Evolutionary conservation across 2,329 filamentous ascomycete genomes (phyloP).

Genomic region (Pezicula carpinea): DNA sequence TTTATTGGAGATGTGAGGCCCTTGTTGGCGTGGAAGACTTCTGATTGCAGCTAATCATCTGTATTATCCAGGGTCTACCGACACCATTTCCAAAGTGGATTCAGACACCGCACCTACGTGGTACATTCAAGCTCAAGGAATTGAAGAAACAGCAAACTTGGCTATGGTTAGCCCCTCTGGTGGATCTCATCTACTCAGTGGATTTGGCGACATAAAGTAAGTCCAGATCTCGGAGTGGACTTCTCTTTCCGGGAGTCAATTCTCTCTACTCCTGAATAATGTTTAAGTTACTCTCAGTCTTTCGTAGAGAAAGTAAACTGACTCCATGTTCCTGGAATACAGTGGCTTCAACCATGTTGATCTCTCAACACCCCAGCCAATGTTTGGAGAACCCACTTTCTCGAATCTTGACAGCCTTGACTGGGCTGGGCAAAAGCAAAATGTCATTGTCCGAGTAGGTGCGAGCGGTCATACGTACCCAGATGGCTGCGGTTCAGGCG

Average conservation of each 20-base stretch:
- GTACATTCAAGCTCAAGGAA: constrained; percentile 13
- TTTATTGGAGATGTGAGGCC: no score
- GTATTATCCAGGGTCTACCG: constrained; percentile 30
- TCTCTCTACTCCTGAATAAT: no score
- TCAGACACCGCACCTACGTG: constrained; percentile 7
- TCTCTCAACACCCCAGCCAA: constrained; percentile 5
- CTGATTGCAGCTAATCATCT: no score
- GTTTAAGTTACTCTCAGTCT: no score
- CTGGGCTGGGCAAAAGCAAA: constrained; percentile 10
- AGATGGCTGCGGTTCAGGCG: constrained; percentile 7
- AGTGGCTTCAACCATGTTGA: constrained; percentile 3
- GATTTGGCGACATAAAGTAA: constrained; percentile 12
- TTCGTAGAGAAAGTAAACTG: no score
- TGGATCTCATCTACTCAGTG: constrained; percentile 11
- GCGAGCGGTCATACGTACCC: constrained; percentile 6
- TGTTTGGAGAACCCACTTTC: constrained; percentile 9
- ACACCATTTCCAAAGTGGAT: constrained; percentile 6
- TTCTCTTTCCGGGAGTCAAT: no score
- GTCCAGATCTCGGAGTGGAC: no score
- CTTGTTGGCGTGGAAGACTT: no score
- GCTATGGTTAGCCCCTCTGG: constrained; percentile 9
- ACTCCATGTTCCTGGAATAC: no score
- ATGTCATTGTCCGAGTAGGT: constrained; percentile 9
- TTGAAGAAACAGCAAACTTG: constrained; percentile 14
- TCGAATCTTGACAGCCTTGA: constrained; percentile 11